phyloP scores from a whole-genome alignment of 805 yeast species.

The Yamadazyma tumulicola region DNA sequence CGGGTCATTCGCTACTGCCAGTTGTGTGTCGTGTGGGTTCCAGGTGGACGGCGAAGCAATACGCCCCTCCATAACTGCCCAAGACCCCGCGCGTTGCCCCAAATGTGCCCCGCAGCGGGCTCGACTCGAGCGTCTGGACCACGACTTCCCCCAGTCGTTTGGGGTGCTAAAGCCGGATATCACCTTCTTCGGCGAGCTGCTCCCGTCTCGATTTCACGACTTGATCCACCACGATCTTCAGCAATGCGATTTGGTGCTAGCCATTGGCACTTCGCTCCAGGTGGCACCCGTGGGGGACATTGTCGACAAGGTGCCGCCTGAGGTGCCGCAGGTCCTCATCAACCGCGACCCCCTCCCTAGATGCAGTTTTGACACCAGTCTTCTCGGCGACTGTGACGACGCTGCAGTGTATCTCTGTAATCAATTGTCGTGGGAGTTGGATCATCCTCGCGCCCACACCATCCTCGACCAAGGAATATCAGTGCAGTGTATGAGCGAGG shows the following conservation, averaged over 20 bases:
- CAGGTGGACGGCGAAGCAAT: slow-evolving; percentile 47
- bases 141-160: slow-evolving; percentile 24
- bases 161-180: slow-evolving; percentile 85
- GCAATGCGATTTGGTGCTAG: slow-evolving; percentile 72
- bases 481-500: no score
- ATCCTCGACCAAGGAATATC: no score
- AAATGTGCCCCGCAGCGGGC: slow-evolving; percentile 23
- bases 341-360: slow-evolving; percentile 35
- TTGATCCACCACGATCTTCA: slow-evolving; percentile 48
- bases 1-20: slow-evolving; percentile 71
- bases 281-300: slow-evolving; percentile 51
- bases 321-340: slow-evolving; percentile 37
- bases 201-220: slow-evolving; percentile 43
- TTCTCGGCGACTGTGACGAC: slow-evolving; percentile 41
- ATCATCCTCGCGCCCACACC: slow-evolving; percentile 18
- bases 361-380: slow-evolving; percentile 36
- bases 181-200: slow-evolving; percentile 75
- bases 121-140: slow-evolving; percentile 22
- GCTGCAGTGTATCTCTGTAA: slow-evolving; percentile 32
- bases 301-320: slow-evolving; percentile 28
- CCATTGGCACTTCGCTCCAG: slow-evolving; percentile 82
- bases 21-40: slow-evolving; percentile 73
- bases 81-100: slow-evolving; percentile 54
- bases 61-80: slow-evolving; percentile 45
- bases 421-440: slow-evolving; percentile 34